These are phyloP conservation scores for Boletus hoseneyae DNA, from an alignment of 1,284 basidiomycete genomes.

Conservation along the genomic window DNA sequence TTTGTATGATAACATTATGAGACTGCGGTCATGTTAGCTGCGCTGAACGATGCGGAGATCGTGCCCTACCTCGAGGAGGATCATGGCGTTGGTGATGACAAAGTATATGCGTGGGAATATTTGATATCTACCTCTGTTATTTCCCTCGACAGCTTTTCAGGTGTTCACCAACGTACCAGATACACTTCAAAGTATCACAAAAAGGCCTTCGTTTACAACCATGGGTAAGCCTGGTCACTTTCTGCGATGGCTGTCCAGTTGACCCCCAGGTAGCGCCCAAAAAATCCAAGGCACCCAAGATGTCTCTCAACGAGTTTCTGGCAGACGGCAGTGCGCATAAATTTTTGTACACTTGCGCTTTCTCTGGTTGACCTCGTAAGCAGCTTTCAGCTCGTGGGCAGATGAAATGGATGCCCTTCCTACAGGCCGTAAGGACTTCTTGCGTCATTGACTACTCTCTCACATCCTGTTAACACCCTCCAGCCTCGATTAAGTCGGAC, in stretches of 20 bases:
- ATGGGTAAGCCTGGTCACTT: constrained; percentile 24
- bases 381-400: constrained; percentile 91
- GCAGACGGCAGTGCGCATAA: constrained; percentile 66
- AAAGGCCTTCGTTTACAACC: constrained; percentile 14
- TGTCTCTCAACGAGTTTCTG: constrained; percentile 87
- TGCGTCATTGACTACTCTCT: constrained; percentile 9
- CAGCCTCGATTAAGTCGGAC: constrained; percentile 61
- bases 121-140: constrained; percentile 16
- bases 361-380: constrained; percentile 19
- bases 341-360: constrained; percentile 16
- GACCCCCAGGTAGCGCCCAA: constrained; percentile 62
- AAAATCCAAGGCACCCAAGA: constrained; percentile 78
- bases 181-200: constrained; percentile 14
- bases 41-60: constrained; percentile 4
- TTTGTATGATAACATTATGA: constrained; percentile 91
- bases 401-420: constrained; percentile 92
- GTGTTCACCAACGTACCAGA: constrained; percentile 6
- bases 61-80: constrained; percentile 61
- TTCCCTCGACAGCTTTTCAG: constrained; percentile 27
- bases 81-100: constrained; percentile 44
- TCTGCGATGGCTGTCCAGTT: constrained; percentile 6
- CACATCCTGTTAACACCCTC: constrained; percentile 19
- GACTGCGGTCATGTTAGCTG: constrained; percentile 46
- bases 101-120: constrained; percentile 32
- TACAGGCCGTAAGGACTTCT: constrained; percentile 71